Base-by-base conservation (phyloP, 2,329 filamentous ascomycete species). In the Hansfordia pulvinata region DNA sequence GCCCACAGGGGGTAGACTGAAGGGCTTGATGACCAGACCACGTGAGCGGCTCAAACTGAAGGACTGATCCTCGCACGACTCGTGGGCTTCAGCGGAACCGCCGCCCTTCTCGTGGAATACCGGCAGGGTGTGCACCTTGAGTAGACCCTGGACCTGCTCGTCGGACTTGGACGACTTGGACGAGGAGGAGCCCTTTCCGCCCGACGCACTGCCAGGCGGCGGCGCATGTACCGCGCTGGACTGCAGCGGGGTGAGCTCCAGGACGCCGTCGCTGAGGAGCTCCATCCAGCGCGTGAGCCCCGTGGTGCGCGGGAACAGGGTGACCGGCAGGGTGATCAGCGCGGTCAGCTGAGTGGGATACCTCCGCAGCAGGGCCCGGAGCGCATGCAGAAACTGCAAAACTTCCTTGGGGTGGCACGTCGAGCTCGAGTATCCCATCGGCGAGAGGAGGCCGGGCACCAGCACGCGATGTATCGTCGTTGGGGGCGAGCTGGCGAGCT, bases 71-170 rank as follows among this genome's bases (percentile, higher is more conserved):
- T 93, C 82, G 14, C 81, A 75, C 28, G 77, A 65, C 35, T 73
- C 74, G 31, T 69, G 69, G 20, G 69, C 62, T 32, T 73, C 72
- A 2, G 70, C 65, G 8, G 73, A 76, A 10, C 83, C 84, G 3
- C 85, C 85, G 2, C 90, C 88, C 38, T 81, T 83, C 47, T 96
- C 88, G 32, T 92, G 82, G 37, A 83, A 76, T 1, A 93, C 62
- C 0, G 90, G 88, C 19, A 96, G 53, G 28, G 76, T 76, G 49
- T 93, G 83, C 1, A 92, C 70, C 34, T 76, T 80, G 11, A 96
- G 56, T 52, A 96, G 70, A 1, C 90, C 90, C 46, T 96, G 88
- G 2, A 80, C 76, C 30, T 77, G 73, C 31, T 93, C 84, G 32
- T 82, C 77, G 4, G 68, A 50, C 19, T 49, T 55, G 33, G 44